These are phyloP conservation scores for Gossypium trilobum DNA, from an alignment of 441 rosid genomes.

Conservation along the genomic window DNA sequence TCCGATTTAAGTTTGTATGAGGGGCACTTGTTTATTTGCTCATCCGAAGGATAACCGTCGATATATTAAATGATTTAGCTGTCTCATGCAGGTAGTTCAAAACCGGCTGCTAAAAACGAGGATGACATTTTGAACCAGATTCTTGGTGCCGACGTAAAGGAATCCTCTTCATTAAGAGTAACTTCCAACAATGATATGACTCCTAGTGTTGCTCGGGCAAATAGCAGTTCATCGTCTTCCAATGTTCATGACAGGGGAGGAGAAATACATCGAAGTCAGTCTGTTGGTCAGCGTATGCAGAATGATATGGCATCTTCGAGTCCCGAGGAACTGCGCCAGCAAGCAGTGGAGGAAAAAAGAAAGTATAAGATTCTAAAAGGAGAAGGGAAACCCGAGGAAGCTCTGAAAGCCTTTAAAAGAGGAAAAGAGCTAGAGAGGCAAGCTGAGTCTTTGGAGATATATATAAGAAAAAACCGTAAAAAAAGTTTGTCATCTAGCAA, in stretches of 20 bases:
- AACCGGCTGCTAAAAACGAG: constrained; percentile 34
- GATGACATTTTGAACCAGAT: constrained; percentile 61
- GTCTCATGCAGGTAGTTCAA: constrained; percentile 46
- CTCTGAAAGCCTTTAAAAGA: constrained; percentile 75
- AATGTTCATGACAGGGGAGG: constrained; percentile 28
- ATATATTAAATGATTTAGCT: background rate
- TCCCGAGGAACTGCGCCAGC: constrained; percentile 66
- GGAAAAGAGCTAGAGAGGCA: constrained; percentile 91
- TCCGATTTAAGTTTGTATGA: background rate
- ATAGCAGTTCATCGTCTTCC: constrained; percentile 33
- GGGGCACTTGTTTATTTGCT: constrained; percentile 1
- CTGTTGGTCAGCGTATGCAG: constrained; percentile 22
- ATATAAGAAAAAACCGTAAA: constrained; percentile 50
- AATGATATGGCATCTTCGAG: constrained; percentile 33
- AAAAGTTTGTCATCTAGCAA: constrained; percentile 31
- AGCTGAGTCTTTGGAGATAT: constrained; percentile 64
- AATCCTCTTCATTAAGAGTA: constrained; percentile 37
- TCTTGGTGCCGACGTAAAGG: constrained; percentile 31
- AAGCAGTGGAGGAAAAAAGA: constrained; percentile 66
- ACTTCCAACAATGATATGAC: constrained; percentile 22
- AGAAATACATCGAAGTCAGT: constrained; percentile 23
- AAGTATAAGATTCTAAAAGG: constrained; percentile 63
- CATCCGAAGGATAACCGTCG: background rate
- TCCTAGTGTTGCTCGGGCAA: constrained; percentile 29
- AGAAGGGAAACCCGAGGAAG: constrained; percentile 76